Conservation (phyloP, 2,329 filamentous ascomycete species). For the Nakataea oryzae region DNA sequence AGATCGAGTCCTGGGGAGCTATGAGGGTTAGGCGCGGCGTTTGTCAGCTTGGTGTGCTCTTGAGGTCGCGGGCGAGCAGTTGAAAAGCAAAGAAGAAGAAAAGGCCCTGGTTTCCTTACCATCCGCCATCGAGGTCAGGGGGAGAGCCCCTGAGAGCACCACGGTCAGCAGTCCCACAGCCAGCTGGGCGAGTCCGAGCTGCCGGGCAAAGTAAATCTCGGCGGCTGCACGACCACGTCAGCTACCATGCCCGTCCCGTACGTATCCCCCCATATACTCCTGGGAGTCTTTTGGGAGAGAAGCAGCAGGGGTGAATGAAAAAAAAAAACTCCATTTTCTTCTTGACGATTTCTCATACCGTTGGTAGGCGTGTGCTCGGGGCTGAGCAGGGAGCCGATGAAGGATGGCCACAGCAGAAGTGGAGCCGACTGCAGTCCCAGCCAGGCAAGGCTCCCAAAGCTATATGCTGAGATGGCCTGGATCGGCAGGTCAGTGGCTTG, state of each 20-base stretch:
- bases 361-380: slow-evolving; percentile 18
- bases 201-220: slow-evolving; percentile 65
- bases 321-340: no score
- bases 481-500: neutral
- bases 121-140: slow-evolving; percentile 42
- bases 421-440: slow-evolving; percentile 35
- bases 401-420: slow-evolving; percentile 35
- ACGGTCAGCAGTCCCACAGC: slow-evolving; percentile 53
- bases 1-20: slow-evolving; percentile 29
- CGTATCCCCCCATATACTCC: neutral
- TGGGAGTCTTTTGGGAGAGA: no score
- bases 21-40: neutral
- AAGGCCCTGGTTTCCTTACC: slow-evolving; percentile 16
- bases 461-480: slow-evolving; percentile 39
- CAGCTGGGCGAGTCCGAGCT: slow-evolving; percentile 57
- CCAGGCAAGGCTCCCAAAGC: slow-evolving; percentile 41
- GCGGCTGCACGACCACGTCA: slow-evolving; percentile 31
- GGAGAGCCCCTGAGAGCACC: slow-evolving; percentile 60
- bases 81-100: neutral
- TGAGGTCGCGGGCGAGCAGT: no score
- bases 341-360: slow-evolving; percentile 19
- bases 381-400: slow-evolving; percentile 32
- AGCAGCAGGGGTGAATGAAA: no score
- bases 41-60: slow-evolving; percentile 1
- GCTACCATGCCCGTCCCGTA: no score